Percentiles rank a stretch among this genome's conserved stretches.
Conservation (phyloP, 2,329 filamentous ascomycete genomes). For the Botrytis paeoniae region DNA sequence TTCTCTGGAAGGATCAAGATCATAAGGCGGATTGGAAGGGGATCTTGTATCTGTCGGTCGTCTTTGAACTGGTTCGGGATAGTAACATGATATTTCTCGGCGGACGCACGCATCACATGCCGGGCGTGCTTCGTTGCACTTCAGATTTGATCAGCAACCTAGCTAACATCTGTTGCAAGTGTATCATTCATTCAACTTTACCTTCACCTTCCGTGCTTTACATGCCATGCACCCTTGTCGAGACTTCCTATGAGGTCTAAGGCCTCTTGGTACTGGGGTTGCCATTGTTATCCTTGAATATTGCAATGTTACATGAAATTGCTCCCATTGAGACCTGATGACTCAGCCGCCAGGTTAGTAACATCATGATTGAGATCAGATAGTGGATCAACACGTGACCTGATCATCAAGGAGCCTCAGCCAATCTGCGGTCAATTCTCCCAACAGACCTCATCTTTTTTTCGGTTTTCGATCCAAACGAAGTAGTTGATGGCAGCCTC, state of each 20-base stretch:
- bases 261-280: neutral
- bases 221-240: neutral
- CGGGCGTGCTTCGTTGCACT: neutral
- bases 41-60: neutral
- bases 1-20: neutral
- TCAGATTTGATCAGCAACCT: neutral
- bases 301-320: neutral
- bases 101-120: neutral
- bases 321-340: neutral
- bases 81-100: neutral
- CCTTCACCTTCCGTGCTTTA: neutral
- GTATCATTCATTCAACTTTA: neutral
- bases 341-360: neutral
- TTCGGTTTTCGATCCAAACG: too few species aligned
- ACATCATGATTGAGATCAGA: too few species aligned
- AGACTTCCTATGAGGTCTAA: neutral
- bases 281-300: neutral
- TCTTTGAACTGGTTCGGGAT: neutral
- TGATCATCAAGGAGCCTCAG: too few species aligned
- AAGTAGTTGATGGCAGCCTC: too few species aligned
- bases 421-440: too few species aligned
- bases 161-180: neutral
- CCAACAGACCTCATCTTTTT: too few species aligned
- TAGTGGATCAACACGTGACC: too few species aligned
- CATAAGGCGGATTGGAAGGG: neutral